These are phyloP conservation scores for Fusarium dlaminii DNA, from an alignment of 2,329 filamentous ascomycete genomes.

Conservation along the genomic window DNA sequence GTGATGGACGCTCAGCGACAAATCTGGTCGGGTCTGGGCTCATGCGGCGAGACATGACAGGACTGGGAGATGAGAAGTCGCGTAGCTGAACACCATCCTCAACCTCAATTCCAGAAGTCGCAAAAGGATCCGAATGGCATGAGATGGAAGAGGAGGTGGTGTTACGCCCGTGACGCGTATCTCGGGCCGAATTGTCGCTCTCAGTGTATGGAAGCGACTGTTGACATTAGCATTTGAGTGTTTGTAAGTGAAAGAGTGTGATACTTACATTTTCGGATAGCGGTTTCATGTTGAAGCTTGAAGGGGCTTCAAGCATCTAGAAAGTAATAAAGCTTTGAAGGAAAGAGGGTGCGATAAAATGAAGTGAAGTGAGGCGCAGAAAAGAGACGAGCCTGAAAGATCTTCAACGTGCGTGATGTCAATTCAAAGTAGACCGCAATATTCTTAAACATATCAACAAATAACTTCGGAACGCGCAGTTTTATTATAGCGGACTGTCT, in stretches of 20 bases:
- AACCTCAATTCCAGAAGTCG: conserved; percentile 7
- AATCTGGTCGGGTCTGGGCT: conserved; percentile 23
- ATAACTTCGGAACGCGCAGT: neutral
- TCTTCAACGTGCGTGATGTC: neutral
- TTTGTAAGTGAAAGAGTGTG: neutral
- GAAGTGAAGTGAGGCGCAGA: neutral
- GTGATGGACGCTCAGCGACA: conserved; percentile 27
- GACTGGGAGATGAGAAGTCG: conserved; percentile 17
- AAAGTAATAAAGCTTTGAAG: neutral
- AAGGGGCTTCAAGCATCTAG: neutral
- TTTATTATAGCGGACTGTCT: neutral
- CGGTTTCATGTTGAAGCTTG: conserved; percentile 21
- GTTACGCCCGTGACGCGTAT: conserved; percentile 24
- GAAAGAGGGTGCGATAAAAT: neutral
- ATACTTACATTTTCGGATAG: conserved; percentile 14
- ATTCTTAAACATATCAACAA: neutral
- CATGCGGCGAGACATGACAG: neutral
- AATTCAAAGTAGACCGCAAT: neutral
- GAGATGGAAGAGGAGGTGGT: conserved; percentile 26
- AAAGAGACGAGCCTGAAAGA: neutral
- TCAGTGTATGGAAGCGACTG: conserved; percentile 30
- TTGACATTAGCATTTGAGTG: conserved; percentile 8
- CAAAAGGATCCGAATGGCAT: conserved; percentile 23
- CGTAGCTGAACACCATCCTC: conserved; percentile 9
- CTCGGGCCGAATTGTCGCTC: conserved; percentile 35